Conservation (phyloP, 140 eudicot genomes). For the Anethum foeniculum region DNA sequence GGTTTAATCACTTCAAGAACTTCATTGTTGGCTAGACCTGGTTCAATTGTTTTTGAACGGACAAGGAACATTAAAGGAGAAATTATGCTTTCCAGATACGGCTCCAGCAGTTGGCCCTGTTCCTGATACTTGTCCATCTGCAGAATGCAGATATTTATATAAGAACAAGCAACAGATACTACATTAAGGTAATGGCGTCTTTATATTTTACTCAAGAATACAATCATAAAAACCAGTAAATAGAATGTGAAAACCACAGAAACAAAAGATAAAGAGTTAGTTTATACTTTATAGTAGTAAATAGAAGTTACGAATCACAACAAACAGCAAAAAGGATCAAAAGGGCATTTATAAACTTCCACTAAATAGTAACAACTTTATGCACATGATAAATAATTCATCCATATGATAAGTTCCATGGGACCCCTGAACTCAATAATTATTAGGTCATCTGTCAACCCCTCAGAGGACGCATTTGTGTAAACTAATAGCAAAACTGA, state of each 20-base stretch:
- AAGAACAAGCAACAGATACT: not conserved
- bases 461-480: not conserved
- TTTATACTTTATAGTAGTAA: not conserved
- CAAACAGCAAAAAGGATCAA: not conserved
- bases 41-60: slow-evolving; percentile 62
- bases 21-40: slow-evolving; percentile 52
- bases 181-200: not conserved
- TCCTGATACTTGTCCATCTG: slow-evolving; percentile 98
- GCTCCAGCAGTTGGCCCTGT: slow-evolving; percentile 89
- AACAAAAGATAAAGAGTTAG: not conserved
- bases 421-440: not conserved
- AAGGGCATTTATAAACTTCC: not conserved
- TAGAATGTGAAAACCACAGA: not conserved
- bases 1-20: slow-evolving; percentile 68
- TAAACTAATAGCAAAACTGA: not conserved
- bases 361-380: not conserved
- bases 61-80: slow-evolving; percentile 77
- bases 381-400: not conserved
- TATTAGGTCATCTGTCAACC: not conserved
- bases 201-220: not conserved
- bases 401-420: not conserved
- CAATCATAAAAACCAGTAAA: not conserved
- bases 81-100: slow-evolving; percentile 89
- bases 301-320: not conserved
- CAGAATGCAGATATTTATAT: slow-evolving; percentile 28